Evolutionary conservation across 2,329 filamentous ascomycete genomes (phyloP), one percentile per base, ranked within the genome.

Genomic region (Stromatinia cepivora): DNA sequence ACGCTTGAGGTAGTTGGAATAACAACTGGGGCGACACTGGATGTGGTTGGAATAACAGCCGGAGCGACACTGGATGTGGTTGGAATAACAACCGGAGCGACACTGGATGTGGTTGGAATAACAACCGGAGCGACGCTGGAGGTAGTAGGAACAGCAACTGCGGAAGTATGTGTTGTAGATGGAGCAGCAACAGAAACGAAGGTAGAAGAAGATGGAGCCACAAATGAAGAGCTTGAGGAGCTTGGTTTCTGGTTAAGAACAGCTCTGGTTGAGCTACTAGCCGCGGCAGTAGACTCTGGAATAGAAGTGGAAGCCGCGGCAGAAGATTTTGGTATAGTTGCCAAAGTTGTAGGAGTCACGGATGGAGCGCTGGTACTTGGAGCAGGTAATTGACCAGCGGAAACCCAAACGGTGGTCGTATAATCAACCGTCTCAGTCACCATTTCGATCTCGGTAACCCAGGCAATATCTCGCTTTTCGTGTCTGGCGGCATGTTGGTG

Each of bases 381-480:
- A 22, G 61, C 46, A 13, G 46, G 31, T 28, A 22, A 20, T 28
- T 52, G 9, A 17, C 74, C 77, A 69, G 66, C 76, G 69, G 75
- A 81, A 31, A 83, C 79, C 79, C 80, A 84, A 77, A 87, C 70
- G 22, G 77, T 79, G 4, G 72, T 75, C 4, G 75, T 78, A 45
- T 75, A 42, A 50, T 67, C 73, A 63, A 86, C 77, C 54, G 83
- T 86, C 67, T 82, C 82, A 74, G 82, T 81, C 67, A 81, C 82
- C 65, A 81, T 78, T 31, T 82, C 80, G 50, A 79, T 81, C 61
- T 84, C 80, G 39, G 84, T 86, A 72, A 84, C 79, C 79, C 81
- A 85, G 67, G 84, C 82, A 50, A 84, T 76, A 64, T 81, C 71
- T 50, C 61, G 53, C 17, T 74, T 72, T 68, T 75, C 74, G 50